Base-by-base conservation (phyloP, 2,329 filamentous ascomycete genomes). In the Sordariomycetes sp. region DNA sequence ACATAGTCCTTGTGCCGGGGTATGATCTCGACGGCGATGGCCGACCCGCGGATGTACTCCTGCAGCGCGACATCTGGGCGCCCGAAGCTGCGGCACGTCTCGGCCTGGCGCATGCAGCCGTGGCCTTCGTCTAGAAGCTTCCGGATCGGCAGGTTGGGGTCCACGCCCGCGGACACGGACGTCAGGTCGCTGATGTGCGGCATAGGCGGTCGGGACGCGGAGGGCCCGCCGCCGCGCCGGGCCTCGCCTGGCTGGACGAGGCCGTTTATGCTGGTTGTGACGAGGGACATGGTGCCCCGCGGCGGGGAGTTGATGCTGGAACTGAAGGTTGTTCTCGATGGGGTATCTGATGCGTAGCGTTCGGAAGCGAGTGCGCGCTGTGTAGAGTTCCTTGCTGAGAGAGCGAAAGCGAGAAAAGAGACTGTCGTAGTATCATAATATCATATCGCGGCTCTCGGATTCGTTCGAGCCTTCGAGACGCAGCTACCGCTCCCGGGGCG, bases 11-110 rank as follows among this genome's bases (percentile, higher is more conserved):
- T 82, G 67, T 95, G 90, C 39, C 77, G 77, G 2, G 89, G 87
- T 28, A 97, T 85, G 50, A 85, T 74, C 58, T 92, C 84, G 55
- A 90, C 78, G 15, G 87, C 80, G 57, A 96, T 86, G 58, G 90
- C 84, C 59, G 81, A 90, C 12, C 91, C 89, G 61, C 86, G 82
- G 59, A 97, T 79, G 66, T 92, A 97, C 60, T 95, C 88, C 62
- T 87, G 81, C 57, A 95, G 86, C 2, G 91, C 91, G 42, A 83
- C 70, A 65, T 94, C 90, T 4, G 84, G 81, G 39, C 83, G 76
- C 28, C 80, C 74, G 70, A 87, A 86, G 60, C 80, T 79, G 59
- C 84, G 75, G 58, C 77, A 74, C 56, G 78, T 80, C 61, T 83
- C 79, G 42, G 88, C 85, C 63, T 81, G 77, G 60, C 76, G 76